Evolutionary conservation across 2,329 filamentous ascomycete genomes (phyloP), one percentile per base, ranked within the genome.

Genomic region (Neofusicoccum parvum): DNA sequence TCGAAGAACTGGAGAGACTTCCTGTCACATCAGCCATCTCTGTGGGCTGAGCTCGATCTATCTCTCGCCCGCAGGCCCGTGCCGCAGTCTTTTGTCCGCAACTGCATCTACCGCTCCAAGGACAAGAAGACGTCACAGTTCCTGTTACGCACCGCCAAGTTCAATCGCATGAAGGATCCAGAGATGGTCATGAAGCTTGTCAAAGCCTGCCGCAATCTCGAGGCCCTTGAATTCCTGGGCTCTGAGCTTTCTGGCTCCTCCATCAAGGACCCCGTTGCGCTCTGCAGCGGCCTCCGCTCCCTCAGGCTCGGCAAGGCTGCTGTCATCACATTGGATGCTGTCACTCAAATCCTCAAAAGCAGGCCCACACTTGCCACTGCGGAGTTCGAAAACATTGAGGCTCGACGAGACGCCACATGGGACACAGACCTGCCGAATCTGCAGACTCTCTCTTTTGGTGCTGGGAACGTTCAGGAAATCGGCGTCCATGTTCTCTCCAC

Each of bases 31-130:
- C 72, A 81, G 32, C 77, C 80, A 0, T 74, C 75, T 9, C 75
- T 86, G 1, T 87, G 86, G 84, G 77, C 76, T 65, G 74, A 83
- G 65, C 73, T 89, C 11, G 85, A 88, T 68, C 78, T 88, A 9
- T 80, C 80, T 2, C 73, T 72, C 3, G 81, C 83, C 5, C 76
- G 72, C 34, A 77, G 73, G 67, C 75, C 76, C 3, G 80, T 87
- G 3, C 72, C 71, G n/a, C 74, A 73, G 5, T 68, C 66, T 11
- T 83, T 83, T 65, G 68, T 83, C 49, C 78, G 76, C 64, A 73
- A 73, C 5, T 80, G 80, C 4, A 79, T 83, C 59, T 76, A 78
- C 53, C 73, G 72, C 20, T 80, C 79, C 2, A 69, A 77, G 9
- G 65, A 70, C 23, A 75, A 75, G 36, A 70, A 82, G n/a, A 74